phyloP scores from a whole-genome alignment of 129 eudicot species.

The Chrysanthemum makinoi region DNA sequence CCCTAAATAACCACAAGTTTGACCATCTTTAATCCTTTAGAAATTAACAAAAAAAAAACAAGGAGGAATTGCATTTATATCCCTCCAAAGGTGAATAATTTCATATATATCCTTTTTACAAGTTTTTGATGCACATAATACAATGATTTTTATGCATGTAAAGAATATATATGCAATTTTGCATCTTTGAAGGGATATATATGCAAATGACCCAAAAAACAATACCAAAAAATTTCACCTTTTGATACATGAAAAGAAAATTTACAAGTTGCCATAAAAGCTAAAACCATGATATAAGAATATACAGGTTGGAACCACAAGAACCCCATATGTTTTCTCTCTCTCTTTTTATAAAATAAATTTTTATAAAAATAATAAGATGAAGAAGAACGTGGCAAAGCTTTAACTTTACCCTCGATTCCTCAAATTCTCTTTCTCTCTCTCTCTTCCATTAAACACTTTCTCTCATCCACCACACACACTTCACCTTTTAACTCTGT shows the following conservation, averaged over 20 bases:
- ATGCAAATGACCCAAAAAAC: too few relatives aligned
- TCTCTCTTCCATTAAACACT: constrained; percentile 3
- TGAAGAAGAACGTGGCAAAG: constrained; percentile 56
- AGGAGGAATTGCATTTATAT: too few relatives aligned
- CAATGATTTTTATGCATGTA: too few relatives aligned
- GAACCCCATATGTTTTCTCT: constrained; percentile 45
- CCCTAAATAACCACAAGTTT: too few relatives aligned
- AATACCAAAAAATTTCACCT: not conserved
- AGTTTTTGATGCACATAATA: too few relatives aligned
- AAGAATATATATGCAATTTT: too few relatives aligned
- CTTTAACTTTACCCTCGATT: constrained; percentile 57
- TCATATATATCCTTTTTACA: too few relatives aligned
- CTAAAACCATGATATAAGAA: constrained; percentile 42
- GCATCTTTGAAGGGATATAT: too few relatives aligned
- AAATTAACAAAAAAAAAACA: too few relatives aligned
- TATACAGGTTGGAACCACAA: constrained; percentile 58
- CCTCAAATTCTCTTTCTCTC: constrained; percentile 26
- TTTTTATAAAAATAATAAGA: constrained; percentile 19
- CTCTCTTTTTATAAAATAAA: not conserved
- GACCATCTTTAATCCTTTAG: too few relatives aligned
- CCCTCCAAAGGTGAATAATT: too few relatives aligned
- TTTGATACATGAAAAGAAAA: constrained; percentile 15
- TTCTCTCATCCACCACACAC: constrained; percentile 38
- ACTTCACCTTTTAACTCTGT: constrained; percentile 22
- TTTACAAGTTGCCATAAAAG: constrained; percentile 29